Conservation (phyloP, 2,329 filamentous ascomycete genomes). For the Colletotrichum camelliae region DNA sequence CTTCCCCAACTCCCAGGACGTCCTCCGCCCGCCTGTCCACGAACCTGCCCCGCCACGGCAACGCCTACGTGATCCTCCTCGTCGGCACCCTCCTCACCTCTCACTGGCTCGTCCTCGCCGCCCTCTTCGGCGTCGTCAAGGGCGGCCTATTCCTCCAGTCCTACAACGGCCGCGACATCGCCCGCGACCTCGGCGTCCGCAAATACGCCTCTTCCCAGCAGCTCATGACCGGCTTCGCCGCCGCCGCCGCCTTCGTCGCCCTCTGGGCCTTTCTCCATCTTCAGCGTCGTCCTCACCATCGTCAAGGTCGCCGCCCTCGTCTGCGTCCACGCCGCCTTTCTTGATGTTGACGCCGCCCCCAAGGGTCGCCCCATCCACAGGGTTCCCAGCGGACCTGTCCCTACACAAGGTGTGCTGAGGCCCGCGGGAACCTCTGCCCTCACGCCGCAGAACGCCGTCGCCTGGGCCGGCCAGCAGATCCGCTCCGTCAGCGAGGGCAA, state of each 20-base stretch:
- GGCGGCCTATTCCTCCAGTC: constrained; percentile 15
- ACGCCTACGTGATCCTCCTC: constrained; percentile 18
- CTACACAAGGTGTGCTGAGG: not conserved
- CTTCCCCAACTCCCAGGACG: constrained; percentile 4
- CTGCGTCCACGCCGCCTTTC: constrained; percentile 11
- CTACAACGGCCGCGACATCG: constrained; percentile 18
- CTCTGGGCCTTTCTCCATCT: constrained; percentile 19
- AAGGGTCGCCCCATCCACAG: not conserved
- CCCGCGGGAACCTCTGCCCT: constrained; percentile 2
- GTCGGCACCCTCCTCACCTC: constrained; percentile 17
- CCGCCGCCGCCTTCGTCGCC: constrained; percentile 1
- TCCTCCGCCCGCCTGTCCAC: constrained; percentile 12
- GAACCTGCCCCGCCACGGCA: constrained; percentile 17
- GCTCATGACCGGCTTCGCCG: constrained; percentile 13
- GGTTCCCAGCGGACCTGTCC: not conserved
- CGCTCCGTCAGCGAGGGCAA: constrained; percentile 9
- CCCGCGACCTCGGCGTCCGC: constrained; percentile 18
- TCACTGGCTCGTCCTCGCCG: constrained; percentile 17
- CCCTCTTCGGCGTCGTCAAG: constrained; percentile 18
- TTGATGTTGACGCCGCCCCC: not conserved
- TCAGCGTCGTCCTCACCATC: constrained; percentile 10
- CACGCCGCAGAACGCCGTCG: not conserved
- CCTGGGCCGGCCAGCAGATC: constrained; percentile 1
- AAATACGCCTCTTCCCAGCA: constrained; percentile 14
- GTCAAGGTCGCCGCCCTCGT: constrained; percentile 14